A percentile compares a stretch with the other conserved stretches of the same genome.
Conservation (phyloP, 1,284 basidiomycete species). For the Rhodotorula sp. region DNA sequence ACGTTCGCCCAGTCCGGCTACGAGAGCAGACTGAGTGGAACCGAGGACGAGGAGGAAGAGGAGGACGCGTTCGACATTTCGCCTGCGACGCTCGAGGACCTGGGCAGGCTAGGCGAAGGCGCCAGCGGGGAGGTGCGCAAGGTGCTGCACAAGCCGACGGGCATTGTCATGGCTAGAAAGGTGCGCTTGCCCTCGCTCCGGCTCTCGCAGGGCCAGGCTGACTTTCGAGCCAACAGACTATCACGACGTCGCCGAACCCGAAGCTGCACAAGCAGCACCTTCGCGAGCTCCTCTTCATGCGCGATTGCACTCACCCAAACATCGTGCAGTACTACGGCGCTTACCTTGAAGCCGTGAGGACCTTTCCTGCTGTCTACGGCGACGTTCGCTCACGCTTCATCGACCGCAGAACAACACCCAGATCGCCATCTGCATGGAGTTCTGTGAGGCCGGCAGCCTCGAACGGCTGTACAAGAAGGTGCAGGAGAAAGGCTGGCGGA, state of each 20-base stretch:
- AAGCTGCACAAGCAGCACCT: constrained; percentile 79
- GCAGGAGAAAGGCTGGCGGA: constrained; percentile 70
- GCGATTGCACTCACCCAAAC: constrained; percentile 77
- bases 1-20: not conserved
- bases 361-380: no score
- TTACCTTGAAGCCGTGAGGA: constrained; percentile 77
- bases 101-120: constrained; percentile 79
- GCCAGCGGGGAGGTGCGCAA: constrained; percentile 93
- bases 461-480: constrained; percentile 84
- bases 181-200: constrained; percentile 46
- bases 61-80: constrained; percentile 35
- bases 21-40: not conserved
- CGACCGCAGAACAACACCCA: constrained; percentile 63
- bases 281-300: constrained; percentile 87
- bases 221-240: constrained; percentile 58
- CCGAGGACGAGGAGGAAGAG: constrained; percentile 13
- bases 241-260: constrained; percentile 90
- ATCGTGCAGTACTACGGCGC: constrained; percentile 93
- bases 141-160: constrained; percentile 74
- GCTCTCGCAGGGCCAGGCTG: not conserved
- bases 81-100: constrained; percentile 37
- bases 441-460: constrained; percentile 75
- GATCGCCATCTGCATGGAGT: constrained; percentile 96
- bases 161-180: constrained; percentile 85
- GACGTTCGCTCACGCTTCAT: not conserved